Evolutionary conservation across 139 green algal species (phyloP), one percentile per base, ranked within the genome.

Genomic region (Pseudopediastrum boryanum): DNA sequence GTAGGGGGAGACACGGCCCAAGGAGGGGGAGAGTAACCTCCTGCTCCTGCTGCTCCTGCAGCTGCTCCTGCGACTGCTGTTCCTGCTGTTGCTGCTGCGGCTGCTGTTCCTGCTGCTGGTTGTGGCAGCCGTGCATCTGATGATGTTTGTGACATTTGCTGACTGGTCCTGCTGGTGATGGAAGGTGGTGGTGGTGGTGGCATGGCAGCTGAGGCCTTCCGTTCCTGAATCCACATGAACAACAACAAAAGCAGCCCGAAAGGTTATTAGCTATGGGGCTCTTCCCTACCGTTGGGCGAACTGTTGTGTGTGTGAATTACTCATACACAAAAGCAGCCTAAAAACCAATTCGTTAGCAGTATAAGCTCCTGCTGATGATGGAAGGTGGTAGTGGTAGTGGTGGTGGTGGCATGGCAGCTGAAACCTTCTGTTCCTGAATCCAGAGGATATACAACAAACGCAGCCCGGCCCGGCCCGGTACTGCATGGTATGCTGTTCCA

Each of bases 21-120:
- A 76, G 69, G 35, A 21, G 69, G 69, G 5, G 56, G 35, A 65
- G 69, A n/a, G n/a, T n/a, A 21, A 35, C 50, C 50, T 13, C 69
- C 50, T 13, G 46, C 33, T 19, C 63, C 25, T 3, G 31, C 38
- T 66, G 58, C 10, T 31, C 36, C 58, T 42, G 58, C 58, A 38
- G 58, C 58, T 31, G 58, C 58, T 9, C 7, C 31, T 8, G 46
- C 27, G 6, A 48, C 44, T 33, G 41, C 23, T 21, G 67, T 46
- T 21, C 44, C 39, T n/a, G 59, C 61, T 48, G 31, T n/a, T 29
- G 31, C 36, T 43, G 63, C 63, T 64, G 31, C 44, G 38, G 9
- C 35, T 2, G 13, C 7, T 29, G 31, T 21, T 65, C 35, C 10
- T 13, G 41, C 29, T 7, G 69, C 44, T 64, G 68, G 68, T 51